Evolutionary conservation across 1,284 basidiomycete genomes (phyloP).

Genomic region (Cryptococcus sp.): DNA sequence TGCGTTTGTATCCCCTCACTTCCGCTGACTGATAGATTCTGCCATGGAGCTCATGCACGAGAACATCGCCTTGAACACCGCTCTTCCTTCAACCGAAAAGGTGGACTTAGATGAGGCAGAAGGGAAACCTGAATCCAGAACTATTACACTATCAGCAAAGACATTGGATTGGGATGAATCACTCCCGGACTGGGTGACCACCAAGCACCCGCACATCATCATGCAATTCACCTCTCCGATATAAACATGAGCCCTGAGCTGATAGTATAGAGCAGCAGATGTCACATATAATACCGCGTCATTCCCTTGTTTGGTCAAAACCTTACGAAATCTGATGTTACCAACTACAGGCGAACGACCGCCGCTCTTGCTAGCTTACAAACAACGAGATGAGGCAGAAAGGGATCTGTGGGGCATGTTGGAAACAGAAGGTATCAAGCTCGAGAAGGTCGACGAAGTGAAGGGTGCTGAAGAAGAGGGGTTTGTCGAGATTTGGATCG

Average conservation of each 20-base stretch:
- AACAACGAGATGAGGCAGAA: slow-evolving; percentile 71
- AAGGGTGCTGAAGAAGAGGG: slow-evolving; percentile 53
- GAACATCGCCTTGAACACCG: slow-evolving; percentile 59
- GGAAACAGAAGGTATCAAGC: slow-evolving; percentile 37
- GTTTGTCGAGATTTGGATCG: slow-evolving; percentile 67
- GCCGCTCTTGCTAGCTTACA: slow-evolving; percentile 67
- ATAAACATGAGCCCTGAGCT: background rate
- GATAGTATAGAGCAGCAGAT: slow-evolving; percentile 67
- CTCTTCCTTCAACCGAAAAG: background rate
- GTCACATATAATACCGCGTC: slow-evolving; percentile 83
- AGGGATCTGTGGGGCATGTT: slow-evolving; percentile 64
- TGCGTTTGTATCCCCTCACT: slow-evolving; percentile 44
- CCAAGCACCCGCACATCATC: slow-evolving; percentile 26
- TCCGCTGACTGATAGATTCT: slow-evolving; percentile 55
- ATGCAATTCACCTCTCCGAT: slow-evolving; percentile 27
- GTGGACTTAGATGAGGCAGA: background rate
- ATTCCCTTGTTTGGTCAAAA: slow-evolving; percentile 55
- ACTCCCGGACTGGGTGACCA: slow-evolving; percentile 53
- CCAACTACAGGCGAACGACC: slow-evolving; percentile 7
- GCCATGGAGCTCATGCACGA: slow-evolving; percentile 71
- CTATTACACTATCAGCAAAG: slow-evolving; percentile 44
- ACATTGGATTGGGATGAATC: slow-evolving; percentile 71
- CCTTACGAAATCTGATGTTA: slow-evolving; percentile 30
- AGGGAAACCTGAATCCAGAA: no score
- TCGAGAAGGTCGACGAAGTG: slow-evolving; percentile 54